phyloP scores from a whole-genome alignment of 345 rosid species.

The Eucalyptus microcorys region DNA sequence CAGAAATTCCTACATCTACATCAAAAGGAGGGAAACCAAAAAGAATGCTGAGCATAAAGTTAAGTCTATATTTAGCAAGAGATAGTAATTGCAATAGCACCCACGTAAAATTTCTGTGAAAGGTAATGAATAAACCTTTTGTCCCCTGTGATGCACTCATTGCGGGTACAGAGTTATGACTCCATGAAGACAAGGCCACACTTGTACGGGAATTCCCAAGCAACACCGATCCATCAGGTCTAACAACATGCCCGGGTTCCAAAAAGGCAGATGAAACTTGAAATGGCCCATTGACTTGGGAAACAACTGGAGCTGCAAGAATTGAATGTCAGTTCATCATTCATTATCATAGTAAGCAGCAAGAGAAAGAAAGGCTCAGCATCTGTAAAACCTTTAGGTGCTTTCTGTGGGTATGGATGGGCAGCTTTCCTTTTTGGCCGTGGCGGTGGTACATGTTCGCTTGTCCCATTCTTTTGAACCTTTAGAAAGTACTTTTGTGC shows the following conservation, averaged over 20 bases:
- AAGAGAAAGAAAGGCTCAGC: not conserved
- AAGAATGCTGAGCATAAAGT: not conserved
- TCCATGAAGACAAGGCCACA: constrained; percentile 44
- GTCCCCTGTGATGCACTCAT: constrained; percentile 12
- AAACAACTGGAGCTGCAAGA: constrained; percentile 24
- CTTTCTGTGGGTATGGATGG: constrained; percentile 95
- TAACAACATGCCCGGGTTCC: constrained; percentile 28
- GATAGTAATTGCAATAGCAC: not conserved
- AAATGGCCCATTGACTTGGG: constrained; percentile 26
- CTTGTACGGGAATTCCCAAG: constrained; percentile 19
- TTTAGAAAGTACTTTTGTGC: constrained; percentile 90
- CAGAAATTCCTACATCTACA: constrained; percentile 20
- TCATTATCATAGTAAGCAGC: not conserved
- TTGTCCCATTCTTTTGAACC: constrained; percentile 85
- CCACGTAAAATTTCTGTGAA: not conserved
- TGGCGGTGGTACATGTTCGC: constrained; percentile 91
- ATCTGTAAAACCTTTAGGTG: constrained; percentile 38
- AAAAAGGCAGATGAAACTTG: constrained; percentile 36
- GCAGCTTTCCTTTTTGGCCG: constrained; percentile 90
- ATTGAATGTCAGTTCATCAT: not conserved
- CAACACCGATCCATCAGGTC: constrained; percentile 34
- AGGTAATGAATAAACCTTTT: constrained; percentile 20
- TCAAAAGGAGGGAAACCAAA: not conserved
- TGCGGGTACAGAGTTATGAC: constrained; percentile 16
- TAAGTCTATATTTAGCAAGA: not conserved